Conservation (phyloP, 179 eudicot species). For the Corrigiola litoralis region DNA sequence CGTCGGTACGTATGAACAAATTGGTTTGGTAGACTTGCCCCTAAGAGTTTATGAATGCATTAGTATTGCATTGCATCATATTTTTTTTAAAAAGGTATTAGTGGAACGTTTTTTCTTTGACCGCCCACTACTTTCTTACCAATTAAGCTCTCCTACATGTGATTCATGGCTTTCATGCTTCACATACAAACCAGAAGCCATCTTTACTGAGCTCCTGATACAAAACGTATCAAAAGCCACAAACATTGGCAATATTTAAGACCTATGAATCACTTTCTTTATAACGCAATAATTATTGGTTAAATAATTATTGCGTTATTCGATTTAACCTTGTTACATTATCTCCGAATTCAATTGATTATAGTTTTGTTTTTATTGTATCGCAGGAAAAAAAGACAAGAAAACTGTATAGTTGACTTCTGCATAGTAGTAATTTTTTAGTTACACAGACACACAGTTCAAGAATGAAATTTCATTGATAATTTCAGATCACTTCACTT, state of each 20-base stretch:
- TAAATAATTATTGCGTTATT: too few relatives aligned
- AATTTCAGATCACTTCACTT: constrained; percentile 13
- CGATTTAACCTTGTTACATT: too few relatives aligned
- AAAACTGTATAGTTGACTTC: background rate
- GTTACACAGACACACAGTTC: background rate
- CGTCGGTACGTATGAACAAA: background rate
- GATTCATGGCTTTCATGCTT: constrained; percentile 21
- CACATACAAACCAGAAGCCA: background rate
- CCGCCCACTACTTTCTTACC: background rate
- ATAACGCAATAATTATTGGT: too few relatives aligned
- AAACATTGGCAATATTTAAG: constrained; percentile 14
- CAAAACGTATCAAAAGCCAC: constrained; percentile 5
- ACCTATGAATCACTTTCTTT: too few relatives aligned
- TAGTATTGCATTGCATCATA: background rate
- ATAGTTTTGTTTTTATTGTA: too few relatives aligned
- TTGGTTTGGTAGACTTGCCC: background rate
- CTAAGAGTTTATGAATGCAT: background rate
- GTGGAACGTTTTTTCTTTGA: too few relatives aligned
- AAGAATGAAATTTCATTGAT: too few relatives aligned
- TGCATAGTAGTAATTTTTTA: background rate
- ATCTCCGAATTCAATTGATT: background rate
- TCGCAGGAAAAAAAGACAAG: background rate
- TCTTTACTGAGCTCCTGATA: background rate
- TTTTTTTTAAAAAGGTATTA: background rate
- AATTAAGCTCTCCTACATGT: background rate